phyloP scores from a whole-genome alignment of 352 stramenopile genomes.

The Lagenidium sp. region DNA sequence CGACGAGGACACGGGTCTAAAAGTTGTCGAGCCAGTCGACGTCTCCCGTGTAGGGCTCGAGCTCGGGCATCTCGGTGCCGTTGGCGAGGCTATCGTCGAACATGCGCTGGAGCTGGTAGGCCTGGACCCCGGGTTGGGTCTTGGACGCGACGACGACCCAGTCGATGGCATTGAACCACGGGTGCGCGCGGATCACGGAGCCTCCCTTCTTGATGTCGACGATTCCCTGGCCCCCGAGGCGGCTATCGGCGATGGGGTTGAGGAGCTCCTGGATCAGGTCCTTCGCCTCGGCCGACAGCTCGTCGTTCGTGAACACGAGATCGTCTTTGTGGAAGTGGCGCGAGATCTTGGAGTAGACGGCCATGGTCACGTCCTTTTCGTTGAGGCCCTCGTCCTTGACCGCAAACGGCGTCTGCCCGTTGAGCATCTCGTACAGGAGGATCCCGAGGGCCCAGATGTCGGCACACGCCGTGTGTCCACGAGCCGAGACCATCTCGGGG shows the following conservation, averaged over 20 bases:
- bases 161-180: slow-evolving; percentile 72
- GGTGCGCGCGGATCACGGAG: slow-evolving; percentile 69
- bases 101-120: slow-evolving; percentile 37
- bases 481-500: slow-evolving; percentile 81
- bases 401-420: slow-evolving; percentile 78
- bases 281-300: slow-evolving; percentile 42
- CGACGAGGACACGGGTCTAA: no score
- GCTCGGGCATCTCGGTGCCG: slow-evolving; percentile 35
- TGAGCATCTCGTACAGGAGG: slow-evolving; percentile 83
- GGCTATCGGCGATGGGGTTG: slow-evolving; percentile 57
- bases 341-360: slow-evolving; percentile 82
- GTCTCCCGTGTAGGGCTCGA: slow-evolving; percentile 51
- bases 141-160: slow-evolving; percentile 74
- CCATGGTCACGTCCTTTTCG: slow-evolving; percentile 80
- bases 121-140: slow-evolving; percentile 33
- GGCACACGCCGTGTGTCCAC: slow-evolving; percentile 64
- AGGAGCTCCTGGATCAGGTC: slow-evolving; percentile 61
- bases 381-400: slow-evolving; percentile 46
- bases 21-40: slow-evolving; percentile 79
- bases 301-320: slow-evolving; percentile 38
- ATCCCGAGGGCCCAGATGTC: slow-evolving; percentile 85
- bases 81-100: slow-evolving; percentile 45
- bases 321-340: slow-evolving; percentile 50
- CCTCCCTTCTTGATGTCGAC: slow-evolving; percentile 73
- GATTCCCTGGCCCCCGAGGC: slow-evolving; percentile 58